Conservation (phyloP, 2,329 filamentous ascomycete genomes). For the Fusarium cyanostomum region DNA sequence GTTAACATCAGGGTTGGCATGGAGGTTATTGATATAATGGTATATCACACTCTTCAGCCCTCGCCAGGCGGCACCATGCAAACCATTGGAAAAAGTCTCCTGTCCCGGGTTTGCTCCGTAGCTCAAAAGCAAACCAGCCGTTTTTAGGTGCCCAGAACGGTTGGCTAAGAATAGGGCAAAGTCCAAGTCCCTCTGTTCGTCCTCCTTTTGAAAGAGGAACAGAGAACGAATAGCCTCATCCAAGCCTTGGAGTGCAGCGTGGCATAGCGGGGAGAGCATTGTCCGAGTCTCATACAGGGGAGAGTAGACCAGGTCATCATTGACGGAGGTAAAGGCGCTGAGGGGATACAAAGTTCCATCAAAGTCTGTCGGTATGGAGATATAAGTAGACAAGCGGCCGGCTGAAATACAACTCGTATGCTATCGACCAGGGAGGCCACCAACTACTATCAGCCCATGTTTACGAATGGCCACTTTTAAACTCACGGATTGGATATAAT, state of each 20-base stretch:
- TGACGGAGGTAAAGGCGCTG: background rate
- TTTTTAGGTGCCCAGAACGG: background rate
- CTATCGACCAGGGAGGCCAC: background rate
- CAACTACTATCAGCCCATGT: background rate
- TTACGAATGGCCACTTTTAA: background rate
- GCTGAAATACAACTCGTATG: background rate
- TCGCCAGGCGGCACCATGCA: background rate
- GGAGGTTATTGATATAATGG: background rate
- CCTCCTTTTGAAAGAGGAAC: background rate
- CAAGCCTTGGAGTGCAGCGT: background rate
- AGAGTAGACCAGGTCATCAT: background rate
- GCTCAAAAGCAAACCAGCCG: background rate
- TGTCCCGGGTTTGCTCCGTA: background rate
- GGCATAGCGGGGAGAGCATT: background rate
- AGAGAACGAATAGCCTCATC: background rate
- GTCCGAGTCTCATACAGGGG: too few species aligned
- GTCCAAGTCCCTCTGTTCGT: background rate
- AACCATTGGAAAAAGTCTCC: background rate
- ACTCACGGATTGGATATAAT: background rate
- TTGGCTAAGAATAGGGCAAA: slow-evolving; percentile 2
- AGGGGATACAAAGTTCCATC: background rate
- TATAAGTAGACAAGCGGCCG: background rate
- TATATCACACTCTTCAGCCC: background rate
- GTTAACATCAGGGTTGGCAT: background rate
- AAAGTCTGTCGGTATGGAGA: background rate